phyloP scores from a whole-genome alignment of 2,329 filamentous ascomycete genomes.

The Aureobasidium sp. region DNA sequence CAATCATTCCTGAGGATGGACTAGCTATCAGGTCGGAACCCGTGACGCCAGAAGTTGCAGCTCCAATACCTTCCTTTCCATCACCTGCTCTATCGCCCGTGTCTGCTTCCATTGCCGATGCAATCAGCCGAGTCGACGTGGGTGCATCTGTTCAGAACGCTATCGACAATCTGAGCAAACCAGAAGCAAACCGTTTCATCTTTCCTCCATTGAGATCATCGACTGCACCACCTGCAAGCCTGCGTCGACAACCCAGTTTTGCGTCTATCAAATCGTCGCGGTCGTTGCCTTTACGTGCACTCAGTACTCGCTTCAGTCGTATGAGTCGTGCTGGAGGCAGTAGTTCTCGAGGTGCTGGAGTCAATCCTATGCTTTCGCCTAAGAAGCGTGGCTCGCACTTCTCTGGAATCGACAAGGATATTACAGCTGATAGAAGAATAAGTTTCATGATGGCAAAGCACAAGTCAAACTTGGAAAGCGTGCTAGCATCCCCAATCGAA shows the following conservation, averaged over 20 bases:
- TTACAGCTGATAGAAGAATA: not conserved
- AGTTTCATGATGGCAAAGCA: not conserved
- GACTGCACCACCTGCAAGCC: not conserved
- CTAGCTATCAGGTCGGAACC: not conserved
- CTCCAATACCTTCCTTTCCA: not conserved
- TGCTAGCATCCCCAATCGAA: not conserved
- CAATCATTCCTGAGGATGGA: not conserved
- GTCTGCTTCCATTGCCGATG: not conserved
- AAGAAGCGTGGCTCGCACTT: not conserved
- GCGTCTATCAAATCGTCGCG: not conserved
- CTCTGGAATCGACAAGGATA: slow-evolving; percentile 8
- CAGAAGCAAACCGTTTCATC: slow-evolving; percentile 2
- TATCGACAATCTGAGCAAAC: slow-evolving; percentile 1
- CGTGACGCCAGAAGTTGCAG: not conserved
- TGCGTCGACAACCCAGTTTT: slow-evolving; percentile 1
- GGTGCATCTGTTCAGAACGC: not conserved
- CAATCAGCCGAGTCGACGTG: not conserved
- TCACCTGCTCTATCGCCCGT: not conserved
- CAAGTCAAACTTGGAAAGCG: not conserved
- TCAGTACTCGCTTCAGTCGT: not conserved
- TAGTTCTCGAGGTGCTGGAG: slow-evolving; percentile 1
- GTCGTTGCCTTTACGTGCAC: not conserved
- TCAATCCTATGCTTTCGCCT: not conserved
- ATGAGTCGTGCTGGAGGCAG: not conserved
- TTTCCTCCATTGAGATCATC: slow-evolving; percentile 2